Percentiles rank a stretch among this genome's conserved stretches.
Evolutionary conservation across 2,329 filamentous ascomycete species (phyloP).

Genomic region (Chaetomium sp.): DNA sequence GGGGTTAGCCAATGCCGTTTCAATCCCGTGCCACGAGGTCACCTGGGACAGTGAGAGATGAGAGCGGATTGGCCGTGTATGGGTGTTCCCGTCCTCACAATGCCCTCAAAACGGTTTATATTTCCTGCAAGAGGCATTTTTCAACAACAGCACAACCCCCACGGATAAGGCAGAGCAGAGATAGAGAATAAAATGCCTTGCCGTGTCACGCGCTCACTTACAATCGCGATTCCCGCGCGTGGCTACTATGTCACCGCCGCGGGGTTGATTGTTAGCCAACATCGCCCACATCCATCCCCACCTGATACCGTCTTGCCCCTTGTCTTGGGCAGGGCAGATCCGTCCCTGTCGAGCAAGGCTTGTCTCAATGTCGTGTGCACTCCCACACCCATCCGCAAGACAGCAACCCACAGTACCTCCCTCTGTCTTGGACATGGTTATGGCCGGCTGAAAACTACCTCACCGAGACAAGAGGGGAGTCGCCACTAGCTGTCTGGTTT

Average conservation of each 20-base stretch:
- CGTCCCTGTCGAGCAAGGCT: conserved; percentile 8
- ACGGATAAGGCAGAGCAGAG: conserved; percentile 13
- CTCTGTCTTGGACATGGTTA: neutral
- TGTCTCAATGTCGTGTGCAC: conserved; percentile 7
- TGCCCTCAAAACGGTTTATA: conserved; percentile 9
- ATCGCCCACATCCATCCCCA: neutral
- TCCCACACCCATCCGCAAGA: neutral
- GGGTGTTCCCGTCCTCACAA: neutral
- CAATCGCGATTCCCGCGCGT: neutral
- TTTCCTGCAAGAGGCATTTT: conserved; percentile 25
- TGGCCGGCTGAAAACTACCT: neutral
- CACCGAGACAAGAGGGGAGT: neutral
- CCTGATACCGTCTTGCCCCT: neutral
- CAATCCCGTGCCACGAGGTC: conserved; percentile 26
- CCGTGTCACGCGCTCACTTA: conserved; percentile 17
- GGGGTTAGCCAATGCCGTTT: conserved; percentile 25
- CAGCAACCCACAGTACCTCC: neutral
- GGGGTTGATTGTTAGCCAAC: conserved; percentile 2
- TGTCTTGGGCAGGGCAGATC: neutral
- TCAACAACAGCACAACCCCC: conserved; percentile 2
- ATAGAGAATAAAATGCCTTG: conserved; percentile 15
- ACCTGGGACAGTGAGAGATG: neutral
- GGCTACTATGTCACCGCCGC: conserved; percentile 9
- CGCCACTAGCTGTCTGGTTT: neutral
- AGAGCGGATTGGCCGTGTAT: conserved; percentile 16